Conservation (phyloP, 2,329 filamentous ascomycete genomes). For the Alternaria sp. region DNA sequence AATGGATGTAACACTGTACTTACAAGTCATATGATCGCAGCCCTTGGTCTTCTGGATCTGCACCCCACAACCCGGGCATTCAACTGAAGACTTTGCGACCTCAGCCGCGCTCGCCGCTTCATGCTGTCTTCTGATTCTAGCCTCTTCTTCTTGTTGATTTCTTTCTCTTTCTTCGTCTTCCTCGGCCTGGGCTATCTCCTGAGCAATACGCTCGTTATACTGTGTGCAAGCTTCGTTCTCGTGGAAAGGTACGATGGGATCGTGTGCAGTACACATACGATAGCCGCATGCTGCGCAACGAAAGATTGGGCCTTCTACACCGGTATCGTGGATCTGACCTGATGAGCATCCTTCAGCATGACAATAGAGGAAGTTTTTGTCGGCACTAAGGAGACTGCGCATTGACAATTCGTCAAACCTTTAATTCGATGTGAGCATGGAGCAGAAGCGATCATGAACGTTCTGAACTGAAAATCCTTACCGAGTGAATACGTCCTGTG, state of each 20-base stretch:
- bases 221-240: constrained; percentile 4
- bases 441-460: accelerated
- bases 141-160: too few species aligned
- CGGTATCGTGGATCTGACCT: constrained; percentile 5
- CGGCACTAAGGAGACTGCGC: not conserved
- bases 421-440: accelerated
- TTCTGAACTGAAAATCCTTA: accelerated
- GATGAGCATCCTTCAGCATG: constrained; percentile 4
- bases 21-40: constrained; percentile 11
- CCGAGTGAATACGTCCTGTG: not conserved
- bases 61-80: not conserved
- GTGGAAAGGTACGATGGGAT: constrained; percentile 9
- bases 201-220: not conserved
- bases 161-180: accelerated
- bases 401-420: constrained; percentile 5
- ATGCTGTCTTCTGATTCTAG: not conserved
- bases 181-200: not conserved
- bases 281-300: constrained; percentile 1
- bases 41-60: not conserved
- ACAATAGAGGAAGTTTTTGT: not conserved
- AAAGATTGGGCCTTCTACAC: not conserved
- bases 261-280: constrained; percentile 9
- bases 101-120: not conserved
- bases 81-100: not conserved
- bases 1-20: not conserved